A percentile compares a stretch with the other conserved stretches of the same genome.
Conservation (phyloP, 2,329 filamentous ascomycete species). For the Penicillium griseofulvum region DNA sequence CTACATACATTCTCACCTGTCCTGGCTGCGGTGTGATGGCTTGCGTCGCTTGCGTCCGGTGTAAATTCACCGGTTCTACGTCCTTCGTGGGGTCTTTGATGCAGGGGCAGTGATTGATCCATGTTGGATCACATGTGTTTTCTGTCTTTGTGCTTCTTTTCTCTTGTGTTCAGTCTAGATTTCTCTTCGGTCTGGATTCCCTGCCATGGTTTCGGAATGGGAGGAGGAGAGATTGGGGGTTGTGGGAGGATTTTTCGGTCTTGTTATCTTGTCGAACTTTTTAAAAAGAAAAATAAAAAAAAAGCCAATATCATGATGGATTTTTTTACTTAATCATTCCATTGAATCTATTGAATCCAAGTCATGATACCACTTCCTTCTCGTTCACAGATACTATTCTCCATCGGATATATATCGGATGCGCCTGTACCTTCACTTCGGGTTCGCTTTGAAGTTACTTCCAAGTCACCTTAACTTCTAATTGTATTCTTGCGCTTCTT, state of each 20-base stretch:
- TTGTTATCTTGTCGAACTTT: not conserved
- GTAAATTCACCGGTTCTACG: slow-evolving; percentile 23
- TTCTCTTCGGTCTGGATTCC: not conserved
- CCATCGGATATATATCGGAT: not conserved
- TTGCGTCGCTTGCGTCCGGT: slow-evolving; percentile 33
- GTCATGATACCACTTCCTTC: too few species aligned
- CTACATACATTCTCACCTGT: slow-evolving; percentile 30
- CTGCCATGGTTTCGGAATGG: not conserved
- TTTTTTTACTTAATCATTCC: not conserved
- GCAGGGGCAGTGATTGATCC: not conserved
- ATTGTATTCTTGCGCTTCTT: not conserved
- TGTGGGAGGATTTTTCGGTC: not conserved
- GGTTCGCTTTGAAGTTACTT: not conserved
- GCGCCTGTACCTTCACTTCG: not conserved
- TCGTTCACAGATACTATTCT: not conserved
- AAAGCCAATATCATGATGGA: not conserved
- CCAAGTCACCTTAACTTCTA: not conserved
- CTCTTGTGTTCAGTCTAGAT: not conserved
- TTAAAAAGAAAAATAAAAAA: not conserved
- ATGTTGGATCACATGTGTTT: not conserved
- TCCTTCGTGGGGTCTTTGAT: not conserved
- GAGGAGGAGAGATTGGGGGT: not conserved
- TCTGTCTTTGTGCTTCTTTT: not conserved
- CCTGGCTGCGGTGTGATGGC: slow-evolving; percentile 27
- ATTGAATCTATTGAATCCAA: not conserved